These are phyloP conservation scores for Acanthamoeba triangularis DNA, from an alignment of 208 protist genomes.

Conservation along the genomic window DNA sequence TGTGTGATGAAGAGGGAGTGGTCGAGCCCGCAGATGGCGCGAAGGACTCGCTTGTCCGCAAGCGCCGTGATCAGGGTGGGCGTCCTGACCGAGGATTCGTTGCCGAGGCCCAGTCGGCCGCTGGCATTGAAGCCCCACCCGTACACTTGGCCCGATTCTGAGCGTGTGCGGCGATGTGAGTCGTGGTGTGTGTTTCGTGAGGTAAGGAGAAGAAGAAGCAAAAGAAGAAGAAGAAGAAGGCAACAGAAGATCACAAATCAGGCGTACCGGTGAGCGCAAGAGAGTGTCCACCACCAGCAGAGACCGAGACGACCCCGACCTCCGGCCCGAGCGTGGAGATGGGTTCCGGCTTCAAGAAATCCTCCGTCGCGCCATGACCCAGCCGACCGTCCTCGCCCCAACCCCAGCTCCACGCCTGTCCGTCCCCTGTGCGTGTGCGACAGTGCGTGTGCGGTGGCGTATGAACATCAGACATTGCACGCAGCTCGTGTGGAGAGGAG, in stretches of 20 bases:
- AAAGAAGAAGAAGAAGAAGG: neutral
- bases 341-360: neutral
- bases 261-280: neutral
- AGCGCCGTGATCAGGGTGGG: neutral
- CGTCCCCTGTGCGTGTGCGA: neutral
- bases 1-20: neutral
- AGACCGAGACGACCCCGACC: neutral
- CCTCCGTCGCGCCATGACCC: conserved; percentile 4
- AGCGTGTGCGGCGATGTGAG: neutral
- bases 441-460: neutral
- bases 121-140: conserved; percentile 10
- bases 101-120: conserved; percentile 1
- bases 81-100: neutral
- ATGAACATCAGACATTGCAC: neutral
- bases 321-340: neutral
- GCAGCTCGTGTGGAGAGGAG: neutral
- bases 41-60: neutral
- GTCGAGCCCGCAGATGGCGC: conserved; percentile 17
- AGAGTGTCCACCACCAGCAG: neutral
- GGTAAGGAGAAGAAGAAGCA: neutral
- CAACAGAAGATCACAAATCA: neutral
- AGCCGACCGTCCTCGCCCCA: conserved; percentile 21
- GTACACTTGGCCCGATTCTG: neutral
- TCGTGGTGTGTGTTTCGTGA: neutral
- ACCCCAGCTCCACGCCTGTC: conserved; percentile 29